Percentiles rank a stretch among this genome's conserved stretches.
phyloP scores from a whole-genome alignment of 2,329 filamentous ascomycete species.

The Rutstroemia sp. region DNA sequence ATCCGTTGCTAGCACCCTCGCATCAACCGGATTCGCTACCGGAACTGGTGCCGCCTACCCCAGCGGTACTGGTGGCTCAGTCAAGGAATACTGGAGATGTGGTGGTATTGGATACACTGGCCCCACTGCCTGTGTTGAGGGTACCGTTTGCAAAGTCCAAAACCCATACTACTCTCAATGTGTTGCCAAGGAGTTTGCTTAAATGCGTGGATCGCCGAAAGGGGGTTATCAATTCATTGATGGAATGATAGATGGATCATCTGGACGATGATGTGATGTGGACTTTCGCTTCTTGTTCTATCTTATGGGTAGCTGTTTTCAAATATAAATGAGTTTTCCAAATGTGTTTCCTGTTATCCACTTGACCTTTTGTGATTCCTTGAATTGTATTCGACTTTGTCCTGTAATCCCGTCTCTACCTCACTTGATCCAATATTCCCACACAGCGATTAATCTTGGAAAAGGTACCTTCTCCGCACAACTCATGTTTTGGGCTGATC shows the following conservation, averaged over 20 bases:
- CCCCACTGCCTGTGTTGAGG: slow-evolving; percentile 13
- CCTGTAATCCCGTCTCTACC: too few relatives aligned
- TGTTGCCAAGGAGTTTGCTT: background rate
- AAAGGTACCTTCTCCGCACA: too few relatives aligned
- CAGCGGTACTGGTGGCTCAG: background rate
- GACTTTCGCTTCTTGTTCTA: slow-evolving; percentile 9
- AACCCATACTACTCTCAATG: slow-evolving; percentile 15
- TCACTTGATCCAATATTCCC: too few relatives aligned
- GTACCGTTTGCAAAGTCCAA: slow-evolving; percentile 13
- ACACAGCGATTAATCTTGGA: too few relatives aligned
- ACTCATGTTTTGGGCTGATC: too few relatives aligned
- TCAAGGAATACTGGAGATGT: slow-evolving; percentile 17
- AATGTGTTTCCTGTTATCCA: background rate
- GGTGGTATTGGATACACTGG: slow-evolving; percentile 19
- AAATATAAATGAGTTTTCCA: background rate
- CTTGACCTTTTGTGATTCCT: background rate
- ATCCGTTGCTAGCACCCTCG: background rate
- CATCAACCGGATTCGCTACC: slow-evolving; percentile 3
- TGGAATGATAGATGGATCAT: background rate
- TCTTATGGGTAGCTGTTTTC: background rate
- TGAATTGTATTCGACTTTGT: too few relatives aligned
- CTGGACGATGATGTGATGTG: background rate
- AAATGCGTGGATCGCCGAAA: background rate
- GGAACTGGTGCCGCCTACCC: slow-evolving; percentile 3
- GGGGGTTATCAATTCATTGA: background rate